Percentiles rank a stretch among this genome's conserved stretches.
These are phyloP conservation scores for Sophora flavescens DNA, from an alignment of 306 rosid genomes.

Conservation along the genomic window DNA sequence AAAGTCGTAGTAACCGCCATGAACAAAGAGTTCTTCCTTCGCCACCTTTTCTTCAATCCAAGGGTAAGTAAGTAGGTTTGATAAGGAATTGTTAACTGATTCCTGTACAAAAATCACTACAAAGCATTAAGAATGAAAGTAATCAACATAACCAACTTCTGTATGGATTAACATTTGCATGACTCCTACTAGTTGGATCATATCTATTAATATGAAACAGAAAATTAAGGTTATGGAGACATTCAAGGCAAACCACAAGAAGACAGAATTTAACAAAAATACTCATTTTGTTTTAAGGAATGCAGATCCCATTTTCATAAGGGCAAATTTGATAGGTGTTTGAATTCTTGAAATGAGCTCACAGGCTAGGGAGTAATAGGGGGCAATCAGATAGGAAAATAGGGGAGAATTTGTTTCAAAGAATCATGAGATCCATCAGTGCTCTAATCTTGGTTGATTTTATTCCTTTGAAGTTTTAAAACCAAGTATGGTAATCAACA, in stretches of 20 bases:
- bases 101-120: conserved; percentile 58
- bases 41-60: conserved; percentile 94
- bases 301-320: neutral
- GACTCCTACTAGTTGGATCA: conserved; percentile 19
- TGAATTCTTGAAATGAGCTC: neutral
- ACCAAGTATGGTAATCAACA: neutral
- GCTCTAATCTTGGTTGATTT: conserved; percentile 15
- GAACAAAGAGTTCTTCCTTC: conserved; percentile 68
- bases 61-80: conserved; percentile 87
- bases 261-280: conserved; percentile 2
- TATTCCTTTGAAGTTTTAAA: conserved; percentile 1
- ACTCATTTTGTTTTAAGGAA: neutral
- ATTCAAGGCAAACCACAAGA: conserved; percentile 28
- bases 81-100: conserved; percentile 77
- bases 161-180: conserved; percentile 8
- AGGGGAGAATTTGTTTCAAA: neutral
- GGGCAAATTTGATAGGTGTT: neutral
- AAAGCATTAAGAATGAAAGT: conserved; percentile 11
- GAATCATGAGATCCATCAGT: conserved; percentile 22
- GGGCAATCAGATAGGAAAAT: conserved; percentile 8
- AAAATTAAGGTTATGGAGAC: conserved; percentile 12
- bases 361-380: neutral
- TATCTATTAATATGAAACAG: neutral
- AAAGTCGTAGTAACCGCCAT: conserved; percentile 94
- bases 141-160: conserved; percentile 34